Conservation (phyloP, 2,329 filamentous ascomycete genomes). For the Zalaria obscura region DNA sequence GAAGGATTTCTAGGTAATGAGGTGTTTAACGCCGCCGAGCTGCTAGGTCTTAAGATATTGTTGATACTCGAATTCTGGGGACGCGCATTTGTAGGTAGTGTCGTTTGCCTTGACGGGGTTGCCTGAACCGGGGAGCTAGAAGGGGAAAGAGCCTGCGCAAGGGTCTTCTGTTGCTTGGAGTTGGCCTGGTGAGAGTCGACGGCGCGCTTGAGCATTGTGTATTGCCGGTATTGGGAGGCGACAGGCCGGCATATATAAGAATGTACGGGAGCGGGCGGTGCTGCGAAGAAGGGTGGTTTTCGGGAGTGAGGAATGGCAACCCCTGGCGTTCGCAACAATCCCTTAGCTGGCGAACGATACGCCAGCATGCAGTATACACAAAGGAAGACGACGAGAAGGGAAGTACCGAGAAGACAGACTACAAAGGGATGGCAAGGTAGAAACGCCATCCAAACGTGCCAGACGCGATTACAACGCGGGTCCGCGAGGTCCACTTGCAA, state of each 20-base stretch:
- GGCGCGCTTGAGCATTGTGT: constrained; percentile 25
- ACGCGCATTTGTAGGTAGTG: constrained; percentile 20
- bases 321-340: constrained; percentile 11
- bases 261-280: constrained; percentile 5
- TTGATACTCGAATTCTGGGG: constrained; percentile 9
- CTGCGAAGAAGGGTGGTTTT: constrained; percentile 4
- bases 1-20: constrained; percentile 8
- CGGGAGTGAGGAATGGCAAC: constrained; percentile 9
- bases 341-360: constrained; percentile 11
- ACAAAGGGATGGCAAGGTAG: too few relatives aligned
- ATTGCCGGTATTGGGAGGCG: constrained; percentile 5
- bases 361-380: constrained; percentile 15
- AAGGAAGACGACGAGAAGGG: constrained; percentile 4
- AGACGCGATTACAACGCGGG: too few relatives aligned
- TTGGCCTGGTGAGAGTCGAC: constrained; percentile 23
- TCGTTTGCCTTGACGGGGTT: constrained; percentile 27
- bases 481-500: too few relatives aligned
- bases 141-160: constrained; percentile 40
- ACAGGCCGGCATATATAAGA: constrained; percentile 1
- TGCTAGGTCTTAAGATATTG: constrained; percentile 19
- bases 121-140: constrained; percentile 39
- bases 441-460: too few relatives aligned
- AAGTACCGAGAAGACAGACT: too few relatives aligned
- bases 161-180: constrained; percentile 12
- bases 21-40: constrained; percentile 13